A percentile compares a stretch with the other conserved stretches of the same genome.
These are phyloP conservation scores for Nakazawaea pomicola DNA, from an alignment of 805 yeast genomes.

Conservation along the genomic window DNA sequence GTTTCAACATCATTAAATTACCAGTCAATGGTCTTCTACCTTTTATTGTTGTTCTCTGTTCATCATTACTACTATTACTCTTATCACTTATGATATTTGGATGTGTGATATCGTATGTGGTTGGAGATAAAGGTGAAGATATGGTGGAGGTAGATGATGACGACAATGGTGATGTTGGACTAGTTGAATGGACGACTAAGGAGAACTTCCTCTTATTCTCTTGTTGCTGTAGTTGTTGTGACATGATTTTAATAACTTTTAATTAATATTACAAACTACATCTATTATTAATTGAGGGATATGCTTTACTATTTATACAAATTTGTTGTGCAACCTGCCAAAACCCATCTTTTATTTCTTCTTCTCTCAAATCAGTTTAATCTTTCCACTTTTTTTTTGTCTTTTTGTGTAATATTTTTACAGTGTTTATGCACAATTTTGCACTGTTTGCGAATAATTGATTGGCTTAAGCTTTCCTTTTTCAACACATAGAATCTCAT, in stretches of 20 bases:
- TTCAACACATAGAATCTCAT: too few relatives aligned
- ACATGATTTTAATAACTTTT: neutral
- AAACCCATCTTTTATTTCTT: too few relatives aligned
- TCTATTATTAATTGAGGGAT: neutral
- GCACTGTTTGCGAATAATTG: too few relatives aligned
- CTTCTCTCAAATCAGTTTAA: too few relatives aligned
- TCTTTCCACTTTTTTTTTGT: too few relatives aligned
- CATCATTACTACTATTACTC: too few relatives aligned
- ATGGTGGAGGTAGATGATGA: too few relatives aligned
- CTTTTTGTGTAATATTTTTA: too few relatives aligned
- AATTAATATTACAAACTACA: neutral
- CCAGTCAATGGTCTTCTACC: slow-evolving; percentile 11
- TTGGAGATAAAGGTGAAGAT: neutral
- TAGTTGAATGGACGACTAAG: slow-evolving; percentile 7
- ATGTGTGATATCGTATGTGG: slow-evolving; percentile 5
- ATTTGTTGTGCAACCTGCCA: too few relatives aligned
- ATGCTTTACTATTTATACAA: neutral
- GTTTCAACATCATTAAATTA: slow-evolving; percentile 10
- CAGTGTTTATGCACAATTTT: too few relatives aligned
- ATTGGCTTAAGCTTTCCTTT: too few relatives aligned
- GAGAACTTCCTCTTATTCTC: slow-evolving; percentile 9
- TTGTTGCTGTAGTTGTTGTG: neutral
- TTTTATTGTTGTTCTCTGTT: neutral
- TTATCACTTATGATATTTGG: neutral
- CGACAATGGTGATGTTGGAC: too few relatives aligned